phyloP scores from a whole-genome alignment of 176 grass and related monocot species.

The Bromus sterilis region DNA sequence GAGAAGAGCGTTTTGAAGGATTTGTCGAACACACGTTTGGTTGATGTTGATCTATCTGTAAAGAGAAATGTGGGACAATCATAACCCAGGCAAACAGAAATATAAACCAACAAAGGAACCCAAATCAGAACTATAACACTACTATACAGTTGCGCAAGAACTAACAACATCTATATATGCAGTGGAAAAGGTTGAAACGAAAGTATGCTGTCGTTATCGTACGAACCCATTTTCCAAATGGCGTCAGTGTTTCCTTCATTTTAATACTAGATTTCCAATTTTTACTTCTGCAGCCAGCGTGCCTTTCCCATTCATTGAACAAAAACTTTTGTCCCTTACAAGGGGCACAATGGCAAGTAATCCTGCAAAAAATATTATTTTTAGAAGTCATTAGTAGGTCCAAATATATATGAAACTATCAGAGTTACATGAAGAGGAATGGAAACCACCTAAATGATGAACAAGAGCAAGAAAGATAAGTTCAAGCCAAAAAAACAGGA shows the following conservation, averaged over 20 bases:
- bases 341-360: conserved; percentile 76
- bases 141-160: conserved; percentile 11
- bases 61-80: conserved; percentile 19
- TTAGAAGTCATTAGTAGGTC: not conserved
- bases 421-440: not conserved
- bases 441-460: not conserved
- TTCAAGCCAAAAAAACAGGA: not conserved
- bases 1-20: conserved; percentile 62
- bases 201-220: not conserved
- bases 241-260: conserved; percentile 57
- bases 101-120: not conserved
- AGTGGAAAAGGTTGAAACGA: conserved; percentile 4
- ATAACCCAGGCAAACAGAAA: conserved; percentile 12
- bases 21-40: conserved; percentile 36
- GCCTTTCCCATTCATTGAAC: conserved; percentile 91
- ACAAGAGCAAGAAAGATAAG: not conserved
- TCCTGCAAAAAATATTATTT: conserved; percentile 35
- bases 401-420: not conserved
- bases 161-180: conserved; percentile 1
- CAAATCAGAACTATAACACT: not conserved
- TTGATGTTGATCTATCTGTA: conserved; percentile 80
- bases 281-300: conserved; percentile 90
- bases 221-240: conserved; percentile 93
- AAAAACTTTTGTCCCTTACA: conserved; percentile 88
- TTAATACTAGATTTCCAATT: conserved; percentile 98